Conservation (phyloP, 352 stramenopile genomes). For the Phytophthora pinifolia region DNA sequence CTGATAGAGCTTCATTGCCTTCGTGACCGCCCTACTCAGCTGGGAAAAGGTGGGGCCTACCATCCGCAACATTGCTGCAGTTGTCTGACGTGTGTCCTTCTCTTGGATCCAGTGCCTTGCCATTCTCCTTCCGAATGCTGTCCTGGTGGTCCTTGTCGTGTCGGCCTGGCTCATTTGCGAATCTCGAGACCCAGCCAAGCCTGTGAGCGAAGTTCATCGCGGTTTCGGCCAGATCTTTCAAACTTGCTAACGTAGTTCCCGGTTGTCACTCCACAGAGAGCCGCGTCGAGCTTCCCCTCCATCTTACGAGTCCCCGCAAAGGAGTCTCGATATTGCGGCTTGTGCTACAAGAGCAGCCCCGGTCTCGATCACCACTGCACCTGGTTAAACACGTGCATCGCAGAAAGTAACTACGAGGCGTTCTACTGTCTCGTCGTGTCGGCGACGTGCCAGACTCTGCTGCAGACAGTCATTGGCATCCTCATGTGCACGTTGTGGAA, state of each 20-base stretch:
- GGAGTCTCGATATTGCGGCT: constrained; percentile 74
- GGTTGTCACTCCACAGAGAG: constrained; percentile 27
- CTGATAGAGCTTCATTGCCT: constrained; percentile 60
- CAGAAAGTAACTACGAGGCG: constrained; percentile 79
- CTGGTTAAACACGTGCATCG: constrained; percentile 88
- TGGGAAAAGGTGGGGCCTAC: constrained; percentile 42
- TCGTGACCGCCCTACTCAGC: constrained; percentile 60
- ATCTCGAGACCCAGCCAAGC: constrained; percentile 51
- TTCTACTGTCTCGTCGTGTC: constrained; percentile 81
- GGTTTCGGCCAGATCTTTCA: not conserved
- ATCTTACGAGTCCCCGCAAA: constrained; percentile 58
- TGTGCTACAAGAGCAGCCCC: constrained; percentile 82
- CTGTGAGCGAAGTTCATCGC: constrained; percentile 31
- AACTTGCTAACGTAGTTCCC: not conserved
- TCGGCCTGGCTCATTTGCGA: constrained; percentile 74
- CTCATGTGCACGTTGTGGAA: constrained; percentile 80
- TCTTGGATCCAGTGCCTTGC: constrained; percentile 43
- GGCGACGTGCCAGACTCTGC: constrained; percentile 53
- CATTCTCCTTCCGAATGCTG: constrained; percentile 65
- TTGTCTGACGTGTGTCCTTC: constrained; percentile 3
- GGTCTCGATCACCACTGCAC: constrained; percentile 86
- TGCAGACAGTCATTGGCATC: constrained; percentile 71
- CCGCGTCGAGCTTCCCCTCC: constrained; percentile 26
- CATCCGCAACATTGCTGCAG: not conserved
- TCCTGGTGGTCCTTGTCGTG: constrained; percentile 57